These are phyloP conservation scores for Populus tomentosa DNA, from an alignment of 441 rosid species.

Conservation along the genomic window DNA sequence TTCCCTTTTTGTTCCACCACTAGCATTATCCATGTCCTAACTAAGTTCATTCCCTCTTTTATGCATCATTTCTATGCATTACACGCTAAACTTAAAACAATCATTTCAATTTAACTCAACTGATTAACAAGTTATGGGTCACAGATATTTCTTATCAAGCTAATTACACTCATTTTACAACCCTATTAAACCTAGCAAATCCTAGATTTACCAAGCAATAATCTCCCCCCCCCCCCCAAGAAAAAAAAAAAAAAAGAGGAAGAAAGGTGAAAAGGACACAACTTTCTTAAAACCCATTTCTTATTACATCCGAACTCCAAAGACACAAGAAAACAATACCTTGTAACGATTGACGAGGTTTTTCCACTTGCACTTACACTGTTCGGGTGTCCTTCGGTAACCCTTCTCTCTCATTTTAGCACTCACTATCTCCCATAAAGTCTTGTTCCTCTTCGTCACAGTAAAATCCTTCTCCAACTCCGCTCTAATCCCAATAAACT, in stretches of 20 bases:
- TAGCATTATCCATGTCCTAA: not conserved
- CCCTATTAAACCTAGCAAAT: not conserved
- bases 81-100: not conserved
- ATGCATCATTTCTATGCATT: not conserved
- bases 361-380: conserved; percentile 69
- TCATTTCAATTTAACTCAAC: not conserved
- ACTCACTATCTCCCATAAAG: conserved; percentile 53
- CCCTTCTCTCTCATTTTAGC: conserved; percentile 44
- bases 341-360: conserved; percentile 59
- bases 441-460: conserved; percentile 44
- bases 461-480: conserved; percentile 50
- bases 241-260: too few species aligned
- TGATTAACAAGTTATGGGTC: not conserved
- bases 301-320: not conserved
- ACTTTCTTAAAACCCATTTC: not conserved
- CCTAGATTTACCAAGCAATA: not conserved
- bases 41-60: not conserved
- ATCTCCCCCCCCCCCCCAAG: not conserved
- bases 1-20: not conserved
- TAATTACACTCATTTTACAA: not conserved
- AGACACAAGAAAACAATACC: conserved; percentile 21
- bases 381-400: conserved; percentile 42
- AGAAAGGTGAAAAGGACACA: not conserved
- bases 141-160: not conserved
- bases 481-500: conserved; percentile 39